Percentiles rank a stretch among this genome's conserved stretches.
Conservation (phyloP, 192 early-diverging fungal genomes). For the Coemansia aciculifera region DNA sequence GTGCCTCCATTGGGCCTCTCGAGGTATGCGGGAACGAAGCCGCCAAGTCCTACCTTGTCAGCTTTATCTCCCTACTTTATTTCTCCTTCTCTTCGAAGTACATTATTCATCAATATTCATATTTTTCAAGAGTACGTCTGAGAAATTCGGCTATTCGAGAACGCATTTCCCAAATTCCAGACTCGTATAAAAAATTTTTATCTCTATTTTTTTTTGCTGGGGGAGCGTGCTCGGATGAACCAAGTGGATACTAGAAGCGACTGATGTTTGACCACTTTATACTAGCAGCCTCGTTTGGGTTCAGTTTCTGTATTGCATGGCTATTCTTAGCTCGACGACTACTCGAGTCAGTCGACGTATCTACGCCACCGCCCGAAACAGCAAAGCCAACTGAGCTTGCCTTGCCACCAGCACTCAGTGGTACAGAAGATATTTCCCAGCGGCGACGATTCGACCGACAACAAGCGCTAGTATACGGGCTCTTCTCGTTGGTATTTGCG, state of each 20-base stretch:
- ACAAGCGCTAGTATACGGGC: constrained; percentile 63
- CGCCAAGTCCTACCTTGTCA: background rate
- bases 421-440: constrained; percentile 3
- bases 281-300: constrained; percentile 60
- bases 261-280: constrained; percentile 56
- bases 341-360: constrained; percentile 68
- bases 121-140: background rate
- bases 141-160: background rate
- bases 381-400: constrained; percentile 35
- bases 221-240: background rate
- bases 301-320: constrained; percentile 74
- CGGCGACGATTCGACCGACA: constrained; percentile 49
- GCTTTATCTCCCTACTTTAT: background rate
- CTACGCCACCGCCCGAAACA: constrained; percentile 33
- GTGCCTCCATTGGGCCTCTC: background rate
- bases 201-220: background rate
- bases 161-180: background rate
- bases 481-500: constrained; percentile 80
- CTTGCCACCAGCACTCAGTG: constrained; percentile 29
- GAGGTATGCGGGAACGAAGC: background rate
- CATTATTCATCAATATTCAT: background rate
- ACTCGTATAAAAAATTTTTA: background rate
- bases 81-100: background rate
- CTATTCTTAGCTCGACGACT: constrained; percentile 68
- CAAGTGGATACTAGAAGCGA: constrained; percentile 1